phyloP scores from a whole-genome alignment of 257 asterid genomes.

The Solanum bulbocastanum region DNA sequence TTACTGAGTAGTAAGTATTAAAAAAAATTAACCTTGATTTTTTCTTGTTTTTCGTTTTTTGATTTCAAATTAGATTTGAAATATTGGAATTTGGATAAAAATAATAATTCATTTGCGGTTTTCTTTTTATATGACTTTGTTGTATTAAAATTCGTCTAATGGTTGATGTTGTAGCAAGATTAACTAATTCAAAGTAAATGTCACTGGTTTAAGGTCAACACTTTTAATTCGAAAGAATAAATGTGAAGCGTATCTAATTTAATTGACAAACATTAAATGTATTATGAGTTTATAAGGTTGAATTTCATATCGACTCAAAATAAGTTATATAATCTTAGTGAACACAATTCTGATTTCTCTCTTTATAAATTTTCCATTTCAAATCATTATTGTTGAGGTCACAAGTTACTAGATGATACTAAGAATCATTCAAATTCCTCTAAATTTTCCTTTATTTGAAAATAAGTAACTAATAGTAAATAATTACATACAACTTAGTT shows the following conservation, averaged over 20 bases:
- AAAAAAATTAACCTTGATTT: too few species aligned
- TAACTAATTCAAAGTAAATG: not conserved
- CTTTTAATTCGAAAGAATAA: too few species aligned
- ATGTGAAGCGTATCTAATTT: not conserved
- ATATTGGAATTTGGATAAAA: not conserved
- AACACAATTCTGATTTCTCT: not conserved
- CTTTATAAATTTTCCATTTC: not conserved
- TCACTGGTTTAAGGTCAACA: not conserved
- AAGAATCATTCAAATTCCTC: too few species aligned
- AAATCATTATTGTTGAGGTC: not conserved
- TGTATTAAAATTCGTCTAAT: too few species aligned
- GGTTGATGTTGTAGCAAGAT: not conserved
- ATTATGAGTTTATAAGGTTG: not conserved
- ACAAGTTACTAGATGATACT: not conserved
- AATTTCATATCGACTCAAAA: not conserved
- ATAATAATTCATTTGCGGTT: not conserved
- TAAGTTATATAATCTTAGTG: too few species aligned
- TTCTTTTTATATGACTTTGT: not conserved
- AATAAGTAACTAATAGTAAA: not conserved
- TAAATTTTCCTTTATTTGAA: too few species aligned
- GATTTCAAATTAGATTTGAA: too few species aligned
- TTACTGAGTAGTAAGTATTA: too few species aligned
- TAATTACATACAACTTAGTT: not conserved
- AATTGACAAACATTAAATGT: not conserved
- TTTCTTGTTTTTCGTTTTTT: too few species aligned